A percentile compares a stretch with the other conserved stretches of the same genome.
Evolutionary conservation across 2,329 filamentous ascomycete species (phyloP).

Genomic region (Cercospora sesami): DNA sequence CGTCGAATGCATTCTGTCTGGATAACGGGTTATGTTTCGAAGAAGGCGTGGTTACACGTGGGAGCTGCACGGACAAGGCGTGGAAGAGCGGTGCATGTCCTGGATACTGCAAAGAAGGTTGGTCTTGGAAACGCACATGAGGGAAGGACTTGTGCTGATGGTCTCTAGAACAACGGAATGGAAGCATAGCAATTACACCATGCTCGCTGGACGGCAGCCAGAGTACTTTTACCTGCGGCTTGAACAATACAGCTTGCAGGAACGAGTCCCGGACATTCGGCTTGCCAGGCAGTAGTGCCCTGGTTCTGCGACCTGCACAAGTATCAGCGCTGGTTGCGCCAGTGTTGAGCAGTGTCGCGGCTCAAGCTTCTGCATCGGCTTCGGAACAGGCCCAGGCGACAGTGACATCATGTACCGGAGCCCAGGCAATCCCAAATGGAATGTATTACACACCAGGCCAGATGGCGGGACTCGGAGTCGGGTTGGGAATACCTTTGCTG

Average conservation of each 20-base stretch:
- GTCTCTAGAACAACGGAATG: constrained; percentile 9
- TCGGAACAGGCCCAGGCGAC: neutral
- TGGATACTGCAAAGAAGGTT: constrained; percentile 34
- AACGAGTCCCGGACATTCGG: constrained; percentile 31
- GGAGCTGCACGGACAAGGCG: constrained; percentile 38
- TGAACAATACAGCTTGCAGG: constrained; percentile 31
- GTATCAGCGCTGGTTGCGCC: constrained; percentile 31
- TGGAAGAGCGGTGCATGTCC: constrained; percentile 37
- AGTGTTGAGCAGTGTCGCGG: constrained; percentile 22
- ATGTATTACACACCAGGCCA: constrained; percentile 29
- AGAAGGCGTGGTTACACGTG: constrained; percentile 34
- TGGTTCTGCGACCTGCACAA: constrained; percentile 36
- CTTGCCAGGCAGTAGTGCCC: constrained; percentile 27
- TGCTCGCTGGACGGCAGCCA: constrained; percentile 28
- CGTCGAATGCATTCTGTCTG: constrained; percentile 34
- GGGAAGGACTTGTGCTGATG: constrained; percentile 9
- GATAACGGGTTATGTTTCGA: constrained; percentile 38
- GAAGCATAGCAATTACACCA: constrained; percentile 31
- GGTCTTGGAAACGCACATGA: neutral
- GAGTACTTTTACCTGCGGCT: constrained; percentile 37
- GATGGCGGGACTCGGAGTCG: constrained; percentile 35
- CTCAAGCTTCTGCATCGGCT: constrained; percentile 14
- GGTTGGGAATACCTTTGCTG: constrained; percentile 34
- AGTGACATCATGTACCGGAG: constrained; percentile 5
- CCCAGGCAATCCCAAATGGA: neutral